These are phyloP conservation scores for Dryas integrifolia DNA, from an alignment of 331 rosid genomes.

Conservation along the genomic window DNA sequence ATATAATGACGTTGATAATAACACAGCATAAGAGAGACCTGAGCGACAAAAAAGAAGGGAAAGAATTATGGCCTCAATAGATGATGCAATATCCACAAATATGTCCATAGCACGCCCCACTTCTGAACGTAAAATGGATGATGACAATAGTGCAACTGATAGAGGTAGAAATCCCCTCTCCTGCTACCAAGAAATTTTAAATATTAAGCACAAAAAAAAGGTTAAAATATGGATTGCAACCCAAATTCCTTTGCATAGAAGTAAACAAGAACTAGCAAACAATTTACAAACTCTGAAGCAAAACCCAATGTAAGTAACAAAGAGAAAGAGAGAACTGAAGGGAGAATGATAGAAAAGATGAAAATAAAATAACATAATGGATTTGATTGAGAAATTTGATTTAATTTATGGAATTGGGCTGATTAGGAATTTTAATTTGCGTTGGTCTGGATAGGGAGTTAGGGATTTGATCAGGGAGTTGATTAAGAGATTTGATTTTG, in stretches of 20 bases:
- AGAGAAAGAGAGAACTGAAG: neutral
- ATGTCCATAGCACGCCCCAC: slow-evolving; percentile 58
- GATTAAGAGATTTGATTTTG: neutral
- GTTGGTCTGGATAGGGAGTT: neutral
- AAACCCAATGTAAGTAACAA: neutral
- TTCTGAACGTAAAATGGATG: slow-evolving; percentile 59
- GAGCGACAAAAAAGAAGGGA: slow-evolving; percentile 85
- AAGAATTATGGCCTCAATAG: slow-evolving; percentile 78
- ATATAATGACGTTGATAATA: slow-evolving; percentile 8
- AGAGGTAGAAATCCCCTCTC: slow-evolving; percentile 94
- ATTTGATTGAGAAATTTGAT: neutral
- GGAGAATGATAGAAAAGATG: neutral
- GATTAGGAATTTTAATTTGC: neutral
- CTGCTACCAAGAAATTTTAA: slow-evolving; percentile 43
- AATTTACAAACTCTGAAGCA: neutral
- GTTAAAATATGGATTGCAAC: slow-evolving; percentile 10
- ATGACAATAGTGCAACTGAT: slow-evolving; percentile 83
- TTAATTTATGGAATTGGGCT: neutral
- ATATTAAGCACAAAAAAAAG: slow-evolving; percentile 11
- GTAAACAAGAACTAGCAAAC: slow-evolving; percentile 5
- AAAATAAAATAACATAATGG: too few species aligned
- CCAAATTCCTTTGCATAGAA: neutral
- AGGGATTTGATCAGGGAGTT: neutral
- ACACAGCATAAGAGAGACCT: slow-evolving; percentile 40
- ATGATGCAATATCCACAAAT: slow-evolving; percentile 74